Evolutionary conservation across 768 basidiomycete species (phyloP).

Genomic region (Neoboletus brunneissimus): DNA sequence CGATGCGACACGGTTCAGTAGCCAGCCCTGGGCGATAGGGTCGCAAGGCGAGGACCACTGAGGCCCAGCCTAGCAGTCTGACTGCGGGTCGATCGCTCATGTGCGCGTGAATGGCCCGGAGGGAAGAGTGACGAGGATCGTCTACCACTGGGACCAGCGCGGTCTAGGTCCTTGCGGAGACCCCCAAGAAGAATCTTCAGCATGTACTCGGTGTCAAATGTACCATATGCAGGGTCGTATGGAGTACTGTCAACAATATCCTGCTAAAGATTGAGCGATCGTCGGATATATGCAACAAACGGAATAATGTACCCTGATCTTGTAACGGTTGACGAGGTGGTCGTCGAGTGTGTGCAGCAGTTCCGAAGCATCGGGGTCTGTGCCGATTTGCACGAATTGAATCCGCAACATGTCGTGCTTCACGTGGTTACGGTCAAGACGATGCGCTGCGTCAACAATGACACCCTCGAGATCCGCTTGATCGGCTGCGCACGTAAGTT

Average conservation of each 20-base stretch:
- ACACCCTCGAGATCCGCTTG: slow-evolving; percentile 25
- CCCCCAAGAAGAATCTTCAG: slow-evolving; percentile 33
- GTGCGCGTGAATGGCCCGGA: not conserved
- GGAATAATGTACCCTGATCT: slow-evolving; percentile 26
- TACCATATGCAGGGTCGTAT: slow-evolving; percentile 30
- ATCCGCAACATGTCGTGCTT: slow-evolving; percentile 41
- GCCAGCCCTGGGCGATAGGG: slow-evolving; percentile 7
- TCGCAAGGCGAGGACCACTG: slow-evolving; percentile 13
- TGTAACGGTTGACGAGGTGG: slow-evolving; percentile 32
- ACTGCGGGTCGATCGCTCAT: slow-evolving; percentile 11
- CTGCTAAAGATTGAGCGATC: slow-evolving; percentile 15
- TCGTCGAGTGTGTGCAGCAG: slow-evolving; percentile 41
- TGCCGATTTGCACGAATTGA: slow-evolving; percentile 47
- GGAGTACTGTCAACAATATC: slow-evolving; percentile 50
- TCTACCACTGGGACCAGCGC: not conserved
- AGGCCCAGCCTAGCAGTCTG: slow-evolving; percentile 5
- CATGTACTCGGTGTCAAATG: slow-evolving; percentile 36
- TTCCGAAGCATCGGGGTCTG: slow-evolving; percentile 35
- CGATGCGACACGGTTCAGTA: slow-evolving; percentile 2
- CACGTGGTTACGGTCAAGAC: slow-evolving; percentile 36
- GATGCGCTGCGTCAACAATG: slow-evolving; percentile 37
- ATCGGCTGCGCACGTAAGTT: slow-evolving; percentile 22
- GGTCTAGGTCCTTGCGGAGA: slow-evolving; percentile 20
- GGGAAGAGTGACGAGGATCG: slow-evolving; percentile 13
- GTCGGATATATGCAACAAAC: not conserved